phyloP scores from a whole-genome alignment of 2,329 filamentous ascomycete species.

The Exophiala viscosa region DNA sequence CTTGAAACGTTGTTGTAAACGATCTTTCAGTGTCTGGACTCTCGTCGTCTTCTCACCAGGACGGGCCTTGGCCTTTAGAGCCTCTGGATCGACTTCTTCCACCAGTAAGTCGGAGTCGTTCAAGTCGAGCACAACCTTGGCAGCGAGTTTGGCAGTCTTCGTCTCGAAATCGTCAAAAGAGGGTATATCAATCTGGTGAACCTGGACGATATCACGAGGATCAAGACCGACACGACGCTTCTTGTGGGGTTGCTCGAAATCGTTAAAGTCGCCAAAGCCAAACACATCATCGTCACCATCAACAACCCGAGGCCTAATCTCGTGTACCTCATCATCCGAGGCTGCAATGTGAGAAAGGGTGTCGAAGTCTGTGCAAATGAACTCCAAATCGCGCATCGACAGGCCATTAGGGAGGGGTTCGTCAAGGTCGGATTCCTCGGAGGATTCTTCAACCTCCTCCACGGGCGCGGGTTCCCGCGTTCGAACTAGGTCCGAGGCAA shows the following conservation, averaged over 20 bases:
- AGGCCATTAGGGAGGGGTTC: conserved; percentile 64
- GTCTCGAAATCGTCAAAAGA: conserved; percentile 78
- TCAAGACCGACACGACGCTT: conserved; percentile 58
- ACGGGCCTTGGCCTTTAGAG: conserved; percentile 48
- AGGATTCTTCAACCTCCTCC: conserved; percentile 47
- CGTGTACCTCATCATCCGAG: conserved; percentile 33
- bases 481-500: conserved; percentile 33
- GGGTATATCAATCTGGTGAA: conserved; percentile 62
- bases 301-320: conserved; percentile 25
- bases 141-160: conserved; percentile 67
- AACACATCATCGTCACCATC: conserved; percentile 57
- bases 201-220: conserved; percentile 44
- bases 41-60: conserved; percentile 47
- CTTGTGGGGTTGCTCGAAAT: conserved; percentile 55
- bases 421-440: conserved; percentile 56
- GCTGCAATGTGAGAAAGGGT: conserved; percentile 53
- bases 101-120: conserved; percentile 84
- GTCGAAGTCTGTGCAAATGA: conserved; percentile 85
- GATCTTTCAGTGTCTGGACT: conserved; percentile 52
- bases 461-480: conserved; percentile 39
- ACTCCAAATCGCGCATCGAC: conserved; percentile 73
- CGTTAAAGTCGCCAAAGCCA: conserved; percentile 48
- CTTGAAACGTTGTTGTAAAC: conserved; percentile 81
- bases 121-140: conserved; percentile 76
- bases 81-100: conserved; percentile 67